Evolutionary conservation across 148 eudicot genomes (phyloP).

Genomic region (Diospyros kaki): DNA sequence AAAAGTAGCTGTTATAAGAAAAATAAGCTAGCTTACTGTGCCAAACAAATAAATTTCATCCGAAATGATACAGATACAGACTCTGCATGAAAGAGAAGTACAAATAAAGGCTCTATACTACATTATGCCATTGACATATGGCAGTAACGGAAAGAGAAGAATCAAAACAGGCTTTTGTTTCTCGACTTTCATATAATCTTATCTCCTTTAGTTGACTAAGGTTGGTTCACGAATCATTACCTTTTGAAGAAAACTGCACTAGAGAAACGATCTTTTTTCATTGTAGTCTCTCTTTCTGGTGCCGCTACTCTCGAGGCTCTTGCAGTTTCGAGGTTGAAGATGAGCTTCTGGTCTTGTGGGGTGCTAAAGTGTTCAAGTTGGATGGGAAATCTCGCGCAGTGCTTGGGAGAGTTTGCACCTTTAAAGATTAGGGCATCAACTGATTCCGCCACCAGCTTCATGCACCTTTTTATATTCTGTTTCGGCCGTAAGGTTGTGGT

Average conservation of each 20-base stretch:
- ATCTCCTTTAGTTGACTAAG: background rate
- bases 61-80: too few species aligned
- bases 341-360: background rate
- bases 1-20: too few species aligned
- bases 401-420: conserved; percentile 4
- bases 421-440: background rate
- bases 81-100: too few species aligned
- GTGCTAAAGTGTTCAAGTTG: background rate
- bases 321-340: conserved; percentile 6
- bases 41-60: too few species aligned
- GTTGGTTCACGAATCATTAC: conserved; percentile 6
- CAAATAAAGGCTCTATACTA: too few species aligned
- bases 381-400: background rate
- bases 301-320: conserved; percentile 2
- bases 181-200: background rate
- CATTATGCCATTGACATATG: too few species aligned
- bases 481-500: background rate
- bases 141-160: too few species aligned
- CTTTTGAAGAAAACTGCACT: conserved; percentile 1
- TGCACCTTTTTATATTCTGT: background rate
- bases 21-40: too few species aligned
- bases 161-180: too few species aligned
- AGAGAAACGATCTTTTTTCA: background rate
- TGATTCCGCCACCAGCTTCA: background rate
- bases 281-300: background rate